These are phyloP conservation scores for Psilocybe tampanensis DNA, from an alignment of 768 basidiomycete species.

Conservation along the genomic window DNA sequence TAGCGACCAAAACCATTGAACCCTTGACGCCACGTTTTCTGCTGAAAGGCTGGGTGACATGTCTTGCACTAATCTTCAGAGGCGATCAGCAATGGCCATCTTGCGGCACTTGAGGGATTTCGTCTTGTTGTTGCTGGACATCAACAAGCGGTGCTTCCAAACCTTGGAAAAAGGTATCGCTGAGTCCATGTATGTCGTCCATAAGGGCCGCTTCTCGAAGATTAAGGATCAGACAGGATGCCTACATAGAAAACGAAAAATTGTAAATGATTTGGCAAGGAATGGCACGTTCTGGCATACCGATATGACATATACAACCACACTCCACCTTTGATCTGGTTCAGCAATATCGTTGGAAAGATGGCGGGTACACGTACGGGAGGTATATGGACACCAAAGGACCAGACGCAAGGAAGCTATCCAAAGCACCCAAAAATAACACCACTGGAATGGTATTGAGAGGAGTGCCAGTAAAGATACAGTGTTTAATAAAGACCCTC, in stretches of 20 bases:
- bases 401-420: neutral
- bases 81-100: neutral
- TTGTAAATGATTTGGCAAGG: too few species aligned
- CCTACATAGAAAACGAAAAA: neutral
- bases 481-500: neutral
- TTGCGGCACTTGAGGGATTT: neutral
- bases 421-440: neutral
- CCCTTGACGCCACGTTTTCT: neutral
- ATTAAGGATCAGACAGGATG: neutral
- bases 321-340: neutral
- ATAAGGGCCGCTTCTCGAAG: neutral
- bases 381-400: neutral
- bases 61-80: too few species aligned
- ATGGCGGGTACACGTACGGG: neutral
- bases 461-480: neutral
- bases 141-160: neutral
- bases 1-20: neutral
- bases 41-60: neutral
- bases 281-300: too few species aligned
- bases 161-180: neutral
- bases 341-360: neutral
- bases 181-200: neutral
- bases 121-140: neutral
- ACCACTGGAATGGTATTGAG: neutral
- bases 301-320: neutral